phyloP scores from a whole-genome alignment of 2,329 filamentous ascomycete species.

The Berkeleyomyces rouxiae region DNA sequence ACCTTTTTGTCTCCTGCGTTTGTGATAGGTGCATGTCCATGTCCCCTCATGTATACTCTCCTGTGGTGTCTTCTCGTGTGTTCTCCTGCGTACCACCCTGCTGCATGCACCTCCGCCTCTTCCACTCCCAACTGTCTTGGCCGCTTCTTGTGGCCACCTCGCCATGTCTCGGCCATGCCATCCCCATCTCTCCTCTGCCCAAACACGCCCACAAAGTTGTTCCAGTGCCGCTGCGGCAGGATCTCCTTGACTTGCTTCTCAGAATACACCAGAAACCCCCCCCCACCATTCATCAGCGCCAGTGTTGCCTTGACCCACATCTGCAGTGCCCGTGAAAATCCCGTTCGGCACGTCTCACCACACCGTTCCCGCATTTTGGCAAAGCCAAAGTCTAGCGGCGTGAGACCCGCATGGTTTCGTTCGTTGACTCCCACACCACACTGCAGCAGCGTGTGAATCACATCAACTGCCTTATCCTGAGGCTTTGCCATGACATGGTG shows the following conservation, averaged over 20 bases:
- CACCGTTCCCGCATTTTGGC: neutral
- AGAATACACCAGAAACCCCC: neutral
- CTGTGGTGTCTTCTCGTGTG: neutral
- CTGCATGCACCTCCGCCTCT: neutral
- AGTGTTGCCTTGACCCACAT: conserved; percentile 1
- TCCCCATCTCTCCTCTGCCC: neutral
- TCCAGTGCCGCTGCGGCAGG: neutral
- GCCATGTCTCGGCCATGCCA: neutral
- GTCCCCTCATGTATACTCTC: neutral
- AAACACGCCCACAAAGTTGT: neutral
- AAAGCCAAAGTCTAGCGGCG: conserved; percentile 6
- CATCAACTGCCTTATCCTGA: neutral
- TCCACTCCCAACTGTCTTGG: neutral
- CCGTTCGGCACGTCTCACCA: neutral
- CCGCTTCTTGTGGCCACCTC: neutral
- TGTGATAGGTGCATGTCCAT: neutral
- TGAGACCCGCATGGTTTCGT: conserved; percentile 4
- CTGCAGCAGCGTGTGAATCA: conserved; percentile 1
- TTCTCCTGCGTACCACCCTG: neutral
- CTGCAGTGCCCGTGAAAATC: neutral
- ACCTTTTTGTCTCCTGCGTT: neutral
- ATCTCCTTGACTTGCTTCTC: neutral
- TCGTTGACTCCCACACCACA: neutral
- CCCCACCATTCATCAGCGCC: conserved; percentile 2
- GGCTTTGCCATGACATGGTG: conserved; percentile 7